Percentiles rank a stretch among this genome's conserved stretches.
Conservation (phyloP, 225 moss, liverwort and hornwort species). For the Polytrichum formosum region DNA sequence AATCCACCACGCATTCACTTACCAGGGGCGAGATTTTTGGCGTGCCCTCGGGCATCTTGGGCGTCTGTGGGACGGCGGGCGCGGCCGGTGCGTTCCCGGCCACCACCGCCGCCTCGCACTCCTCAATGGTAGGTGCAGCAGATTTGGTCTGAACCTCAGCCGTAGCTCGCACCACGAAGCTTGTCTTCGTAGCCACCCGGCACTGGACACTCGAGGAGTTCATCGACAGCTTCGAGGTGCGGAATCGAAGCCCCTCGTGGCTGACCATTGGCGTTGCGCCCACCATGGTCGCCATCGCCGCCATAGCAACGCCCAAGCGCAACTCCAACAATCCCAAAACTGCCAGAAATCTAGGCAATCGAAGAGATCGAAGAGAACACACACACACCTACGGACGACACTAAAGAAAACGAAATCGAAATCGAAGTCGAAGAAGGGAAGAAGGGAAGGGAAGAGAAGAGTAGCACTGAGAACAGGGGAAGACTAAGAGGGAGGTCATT, state of each 20-base stretch:
- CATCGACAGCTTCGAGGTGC: no score
- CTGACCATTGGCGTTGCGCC: slow-evolving; percentile 7
- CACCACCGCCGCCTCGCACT: slow-evolving; percentile 85
- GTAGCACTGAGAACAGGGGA: no score
- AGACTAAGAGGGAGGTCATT: no score
- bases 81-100: slow-evolving; percentile 81
- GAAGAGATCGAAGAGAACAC: neutral
- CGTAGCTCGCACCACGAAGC: slow-evolving; percentile 59
- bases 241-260: no score
- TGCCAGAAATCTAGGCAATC: neutral
- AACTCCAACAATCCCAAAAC: neutral
- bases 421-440: no score
- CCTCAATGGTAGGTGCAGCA: slow-evolving; percentile 56
- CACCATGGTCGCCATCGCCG: slow-evolving; percentile 15
- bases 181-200: slow-evolving; percentile 15
- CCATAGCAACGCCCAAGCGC: slow-evolving; percentile 20
- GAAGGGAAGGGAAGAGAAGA: no score
- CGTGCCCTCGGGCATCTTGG: slow-evolving; percentile 75
- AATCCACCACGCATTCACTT: slow-evolving; percentile 6
- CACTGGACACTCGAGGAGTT: no score
- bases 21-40: slow-evolving; percentile 79
- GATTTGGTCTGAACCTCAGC: slow-evolving; percentile 71
- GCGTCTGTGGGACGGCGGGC: slow-evolving; percentile 55
- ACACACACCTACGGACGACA: neutral
- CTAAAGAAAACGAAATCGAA: no score